A percentile compares a stretch with the other conserved stretches of the same genome.
Conservation (phyloP, 2,329 filamentous ascomycete genomes). For the Exophiala lecanii-corni region DNA sequence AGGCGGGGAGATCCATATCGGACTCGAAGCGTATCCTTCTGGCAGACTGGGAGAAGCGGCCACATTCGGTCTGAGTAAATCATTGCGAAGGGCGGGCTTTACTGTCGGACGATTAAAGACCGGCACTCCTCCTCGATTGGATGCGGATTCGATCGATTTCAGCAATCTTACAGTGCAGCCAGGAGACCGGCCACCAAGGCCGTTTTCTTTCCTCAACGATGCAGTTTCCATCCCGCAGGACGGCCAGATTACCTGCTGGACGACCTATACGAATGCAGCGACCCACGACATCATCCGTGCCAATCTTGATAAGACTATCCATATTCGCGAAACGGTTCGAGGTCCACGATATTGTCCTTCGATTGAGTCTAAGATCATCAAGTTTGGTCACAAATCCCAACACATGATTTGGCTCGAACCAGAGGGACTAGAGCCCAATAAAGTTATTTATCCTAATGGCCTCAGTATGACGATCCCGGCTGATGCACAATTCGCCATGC, state of each 20-base stretch:
- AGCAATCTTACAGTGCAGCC: conserved; percentile 63
- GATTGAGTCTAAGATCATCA: conserved; percentile 86
- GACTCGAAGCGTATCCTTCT: conserved; percentile 74
- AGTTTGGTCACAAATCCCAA: conserved; percentile 71
- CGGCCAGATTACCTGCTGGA: conserved; percentile 79
- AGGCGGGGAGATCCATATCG: conserved; percentile 94
- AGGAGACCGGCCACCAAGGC: conserved; percentile 79
- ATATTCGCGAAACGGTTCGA: conserved; percentile 91
- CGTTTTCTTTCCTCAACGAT: conserved; percentile 87
- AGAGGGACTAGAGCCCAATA: conserved; percentile 78
- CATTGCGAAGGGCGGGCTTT: conserved; percentile 81
- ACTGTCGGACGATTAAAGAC: conserved; percentile 88
- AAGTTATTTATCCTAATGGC: conserved; percentile 92
- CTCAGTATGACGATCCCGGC: conserved; percentile 94
- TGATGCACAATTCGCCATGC: conserved; percentile 75
- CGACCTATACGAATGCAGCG: conserved; percentile 77
- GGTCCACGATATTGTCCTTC: conserved; percentile 95
- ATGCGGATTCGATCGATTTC: conserved; percentile 78
- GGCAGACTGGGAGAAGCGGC: conserved; percentile 92
- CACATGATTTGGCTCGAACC: conserved; percentile 97
- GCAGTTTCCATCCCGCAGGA: conserved; percentile 63
- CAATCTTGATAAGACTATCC: conserved; percentile 93
- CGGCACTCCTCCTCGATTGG: conserved; percentile 84
- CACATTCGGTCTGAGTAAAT: conserved; percentile 88
- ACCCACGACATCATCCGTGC: conserved; percentile 79